Percentiles rank a stretch among this genome's conserved stretches.
These are phyloP conservation scores for Sparassis latifolia DNA, from an alignment of 1,284 basidiomycete genomes.

Conservation along the genomic window DNA sequence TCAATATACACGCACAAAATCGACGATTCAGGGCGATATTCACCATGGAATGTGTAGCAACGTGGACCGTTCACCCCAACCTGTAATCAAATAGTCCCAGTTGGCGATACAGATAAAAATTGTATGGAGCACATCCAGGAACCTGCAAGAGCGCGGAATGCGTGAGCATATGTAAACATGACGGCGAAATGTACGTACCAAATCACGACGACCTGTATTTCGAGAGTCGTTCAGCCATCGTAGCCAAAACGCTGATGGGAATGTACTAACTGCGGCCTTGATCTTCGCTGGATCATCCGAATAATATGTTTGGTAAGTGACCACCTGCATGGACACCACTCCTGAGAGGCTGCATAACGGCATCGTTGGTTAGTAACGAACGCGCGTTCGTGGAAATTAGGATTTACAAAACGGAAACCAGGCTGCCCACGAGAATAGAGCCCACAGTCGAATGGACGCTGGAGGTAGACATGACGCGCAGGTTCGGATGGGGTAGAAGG, in stretches of 20 bases:
- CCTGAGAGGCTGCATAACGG: constrained; percentile 13
- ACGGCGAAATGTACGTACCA: constrained; percentile 8
- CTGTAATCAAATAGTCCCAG: constrained; percentile 29
- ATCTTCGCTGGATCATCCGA: constrained; percentile 9
- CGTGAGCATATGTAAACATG: not conserved
- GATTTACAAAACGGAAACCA: constrained; percentile 6
- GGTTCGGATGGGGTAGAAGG: too few relatives aligned
- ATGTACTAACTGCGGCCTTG: constrained; percentile 9
- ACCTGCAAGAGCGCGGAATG: constrained; percentile 13
- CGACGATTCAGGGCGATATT: constrained; percentile 9
- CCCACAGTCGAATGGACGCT: constrained; percentile 1
- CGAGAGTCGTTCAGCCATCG: not conserved
- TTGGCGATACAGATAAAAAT: constrained; percentile 25
- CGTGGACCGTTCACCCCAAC: constrained; percentile 18
- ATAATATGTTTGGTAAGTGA: constrained; percentile 14
- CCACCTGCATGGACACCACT: constrained; percentile 16
- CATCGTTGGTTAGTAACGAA: not conserved
- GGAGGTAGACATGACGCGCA: not conserved
- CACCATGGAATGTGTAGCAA: constrained; percentile 25
- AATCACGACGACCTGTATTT: constrained; percentile 10
- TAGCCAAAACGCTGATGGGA: not conserved
- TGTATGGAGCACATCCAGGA: constrained; percentile 24
- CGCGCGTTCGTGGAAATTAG: not conserved
- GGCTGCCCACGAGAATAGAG: constrained; percentile 4
- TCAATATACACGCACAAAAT: constrained; percentile 8